Base-by-base conservation (phyloP, 2,329 filamentous ascomycete species). In the Salinomyces thailandicus region DNA sequence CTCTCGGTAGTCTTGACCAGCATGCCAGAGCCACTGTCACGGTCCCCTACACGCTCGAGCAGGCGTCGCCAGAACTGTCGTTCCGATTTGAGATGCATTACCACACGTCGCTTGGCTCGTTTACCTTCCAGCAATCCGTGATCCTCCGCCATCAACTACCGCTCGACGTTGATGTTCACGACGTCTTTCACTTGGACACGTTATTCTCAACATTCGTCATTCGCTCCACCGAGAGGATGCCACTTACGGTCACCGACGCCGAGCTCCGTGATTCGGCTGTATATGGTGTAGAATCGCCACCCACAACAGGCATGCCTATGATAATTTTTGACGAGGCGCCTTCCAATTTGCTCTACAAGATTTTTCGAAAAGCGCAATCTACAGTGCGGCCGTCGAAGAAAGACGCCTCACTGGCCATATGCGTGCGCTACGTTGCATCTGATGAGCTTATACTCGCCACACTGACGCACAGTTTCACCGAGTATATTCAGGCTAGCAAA, bases 141-240 rank as follows among this genome's bases (percentile, higher is more conserved):
- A 73, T 69, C 3, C 69, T 93, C 14, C 72, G 79, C 2, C 80
- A 91, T 2, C 73, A 81, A 1, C 67, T 98, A 4, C 84, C 85
- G 0, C 69, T 98, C 3, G 87, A 89, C 3, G 91, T 98, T 44
- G 96, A 96, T 47, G 91, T 98, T 5, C 87, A 96, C 52, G 91
- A 98, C 50, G 76, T 93, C 18, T 96, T 96, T 67, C 93, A 94
- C 55, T 77, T 85, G 44, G 66, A 77, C 5, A 71, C 76, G 0
- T 69, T 96, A 0, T 91, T 91, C 53, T 95, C 87, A 0, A 80
- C 81, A 7, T 98, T 98, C 57, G 93, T 84, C 11, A 80, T 98
- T 35, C 86, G 85, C 9, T 86, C 87, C 0, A 81, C 85, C 1
- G 84, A 72, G 38, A 59, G 73, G 16, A 78, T 80, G 18, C 91